These are phyloP conservation scores for Acer negundo DNA, from an alignment of 345 rosid species.

Conservation along the genomic window DNA sequence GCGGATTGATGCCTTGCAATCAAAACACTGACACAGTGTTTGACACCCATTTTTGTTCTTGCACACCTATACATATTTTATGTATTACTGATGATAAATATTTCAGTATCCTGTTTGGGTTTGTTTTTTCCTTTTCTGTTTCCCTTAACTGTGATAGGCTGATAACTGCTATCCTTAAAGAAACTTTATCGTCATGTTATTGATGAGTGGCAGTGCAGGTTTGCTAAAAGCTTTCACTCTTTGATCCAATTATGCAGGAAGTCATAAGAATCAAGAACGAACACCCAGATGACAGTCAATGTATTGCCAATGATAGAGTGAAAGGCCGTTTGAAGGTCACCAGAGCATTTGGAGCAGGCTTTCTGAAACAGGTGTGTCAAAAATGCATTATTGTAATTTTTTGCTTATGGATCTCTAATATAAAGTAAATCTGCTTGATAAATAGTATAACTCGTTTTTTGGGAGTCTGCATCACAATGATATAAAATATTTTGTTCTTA, in stretches of 20 bases:
- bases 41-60: background rate
- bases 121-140: background rate
- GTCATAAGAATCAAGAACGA: constrained; percentile 85
- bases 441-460: background rate
- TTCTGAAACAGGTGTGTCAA: constrained; percentile 73
- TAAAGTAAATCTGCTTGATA: constrained; percentile 7
- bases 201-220: background rate
- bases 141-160: background rate
- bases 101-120: background rate
- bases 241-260: constrained; percentile 63
- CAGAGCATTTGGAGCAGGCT: constrained; percentile 98
- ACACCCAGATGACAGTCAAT: constrained; percentile 88
- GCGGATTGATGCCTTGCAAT: background rate
- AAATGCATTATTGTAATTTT: background rate
- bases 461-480: background rate
- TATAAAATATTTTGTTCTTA: background rate
- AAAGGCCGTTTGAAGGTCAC: constrained; percentile 97
- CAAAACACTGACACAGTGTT: background rate
- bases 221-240: constrained; percentile 16
- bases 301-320: constrained; percentile 89
- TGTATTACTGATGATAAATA: background rate
- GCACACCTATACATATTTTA: constrained; percentile 1
- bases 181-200: constrained; percentile 1
- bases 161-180: background rate
- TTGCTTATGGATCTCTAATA: constrained; percentile 1